Percentiles rank a stretch among this genome's conserved stretches.
These are phyloP conservation scores for Breynia disticha DNA, from an alignment of 441 rosid species.

Conservation along the genomic window DNA sequence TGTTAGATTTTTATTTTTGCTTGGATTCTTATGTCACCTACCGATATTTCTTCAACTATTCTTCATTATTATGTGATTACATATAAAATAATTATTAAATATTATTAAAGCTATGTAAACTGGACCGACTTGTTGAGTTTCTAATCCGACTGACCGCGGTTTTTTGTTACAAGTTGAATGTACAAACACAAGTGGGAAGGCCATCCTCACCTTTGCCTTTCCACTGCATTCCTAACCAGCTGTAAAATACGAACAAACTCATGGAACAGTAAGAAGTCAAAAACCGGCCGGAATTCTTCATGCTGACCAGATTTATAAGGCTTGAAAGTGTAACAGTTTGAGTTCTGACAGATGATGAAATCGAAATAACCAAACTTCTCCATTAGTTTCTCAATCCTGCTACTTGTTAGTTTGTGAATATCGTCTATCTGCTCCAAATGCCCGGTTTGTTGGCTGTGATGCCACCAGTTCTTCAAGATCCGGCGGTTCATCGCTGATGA, in stretches of 20 bases:
- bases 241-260: conserved; percentile 68
- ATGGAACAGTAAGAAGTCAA: conserved; percentile 53
- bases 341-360: conserved; percentile 62
- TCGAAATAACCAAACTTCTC: conserved; percentile 63
- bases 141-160: no score
- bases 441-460: conserved; percentile 53
- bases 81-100: no score
- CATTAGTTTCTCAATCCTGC: conserved; percentile 34
- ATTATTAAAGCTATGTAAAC: no score
- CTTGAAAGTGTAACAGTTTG: conserved; percentile 28
- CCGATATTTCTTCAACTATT: no score
- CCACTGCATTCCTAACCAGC: conserved; percentile 49
- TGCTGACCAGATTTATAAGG: conserved; percentile 16
- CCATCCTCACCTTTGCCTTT: conserved; percentile 22
- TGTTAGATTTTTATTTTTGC: no score
- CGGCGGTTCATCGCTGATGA: conserved; percentile 40
- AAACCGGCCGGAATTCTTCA: conserved; percentile 18
- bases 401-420: conserved; percentile 48
- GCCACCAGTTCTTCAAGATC: conserved; percentile 76
- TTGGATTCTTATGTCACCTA: no score
- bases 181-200: no score
- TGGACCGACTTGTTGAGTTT: no score
- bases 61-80: no score
- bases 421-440: conserved; percentile 65
- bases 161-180: no score